Evolutionary conservation across 805 yeast genomes (phyloP).

Genomic region (Myxozyma vanderwaltii): DNA sequence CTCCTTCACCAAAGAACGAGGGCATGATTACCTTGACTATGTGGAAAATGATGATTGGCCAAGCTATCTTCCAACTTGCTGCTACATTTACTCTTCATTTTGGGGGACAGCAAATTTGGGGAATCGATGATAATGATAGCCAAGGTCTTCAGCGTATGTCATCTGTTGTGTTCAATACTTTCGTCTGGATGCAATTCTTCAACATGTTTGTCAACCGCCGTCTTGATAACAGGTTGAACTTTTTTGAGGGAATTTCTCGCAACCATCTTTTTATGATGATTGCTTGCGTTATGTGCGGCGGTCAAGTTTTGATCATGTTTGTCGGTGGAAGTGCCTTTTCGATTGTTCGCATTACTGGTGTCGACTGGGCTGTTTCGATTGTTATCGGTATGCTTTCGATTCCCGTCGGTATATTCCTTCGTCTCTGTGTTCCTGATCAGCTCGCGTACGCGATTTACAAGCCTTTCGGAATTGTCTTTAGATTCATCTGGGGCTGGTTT

Average conservation of each 20-base stretch:
- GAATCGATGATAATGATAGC: constrained; percentile 38
- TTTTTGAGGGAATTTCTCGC: constrained; percentile 77
- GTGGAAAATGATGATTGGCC: constrained; percentile 98
- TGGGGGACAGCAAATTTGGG: constrained; percentile 66
- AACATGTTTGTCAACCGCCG: constrained; percentile 88
- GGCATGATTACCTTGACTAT: constrained; percentile 85
- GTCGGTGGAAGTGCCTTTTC: constrained; percentile 97
- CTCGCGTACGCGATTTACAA: constrained; percentile 37
- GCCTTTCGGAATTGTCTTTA: constrained; percentile 23
- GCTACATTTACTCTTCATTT: constrained; percentile 83
- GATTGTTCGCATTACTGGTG: constrained; percentile 73
- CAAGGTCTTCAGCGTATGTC: constrained; percentile 62
- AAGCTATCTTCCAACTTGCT: constrained; percentile 72
- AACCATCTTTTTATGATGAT: constrained; percentile 81
- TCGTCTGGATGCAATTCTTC: constrained; percentile 98
- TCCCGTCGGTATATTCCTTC: constrained; percentile 74
- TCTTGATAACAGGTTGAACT: constrained; percentile 79
- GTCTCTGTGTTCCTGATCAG: constrained; percentile 75
- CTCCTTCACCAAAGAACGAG: constrained; percentile 78
- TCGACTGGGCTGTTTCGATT: constrained; percentile 88
- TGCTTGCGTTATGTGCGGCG: constrained; percentile 71
- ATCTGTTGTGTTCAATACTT: constrained; percentile 90
- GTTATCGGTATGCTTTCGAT: constrained; percentile 77
- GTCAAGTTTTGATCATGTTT: constrained; percentile 88
- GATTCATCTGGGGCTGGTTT: constrained; percentile 24